phyloP scores from a whole-genome alignment of 805 yeast species.

The Candida orba region DNA sequence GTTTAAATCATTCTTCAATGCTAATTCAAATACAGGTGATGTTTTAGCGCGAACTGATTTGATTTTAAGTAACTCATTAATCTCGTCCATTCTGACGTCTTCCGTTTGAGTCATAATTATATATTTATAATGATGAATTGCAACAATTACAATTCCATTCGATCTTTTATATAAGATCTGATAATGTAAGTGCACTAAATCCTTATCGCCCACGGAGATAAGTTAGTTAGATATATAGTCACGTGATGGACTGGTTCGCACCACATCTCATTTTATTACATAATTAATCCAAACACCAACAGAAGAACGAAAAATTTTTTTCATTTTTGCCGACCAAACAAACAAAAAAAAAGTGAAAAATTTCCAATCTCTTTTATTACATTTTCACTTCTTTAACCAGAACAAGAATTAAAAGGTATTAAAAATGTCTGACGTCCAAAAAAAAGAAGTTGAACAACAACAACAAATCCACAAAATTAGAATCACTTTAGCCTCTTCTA shows the following conservation, averaged over 20 bases:
- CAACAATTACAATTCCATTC: no score
- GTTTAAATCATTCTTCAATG: conserved; percentile 29
- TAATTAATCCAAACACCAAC: neutral
- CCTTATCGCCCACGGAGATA: conserved; percentile 5
- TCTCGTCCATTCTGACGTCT: conserved; percentile 1
- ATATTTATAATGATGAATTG: no score
- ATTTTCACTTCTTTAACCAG: conserved; percentile 15
- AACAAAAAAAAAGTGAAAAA: conserved; percentile 8
- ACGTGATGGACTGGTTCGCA: neutral
- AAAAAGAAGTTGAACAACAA: conserved; percentile 79
- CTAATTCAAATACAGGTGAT: conserved; percentile 33
- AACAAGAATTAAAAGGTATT: conserved; percentile 34
- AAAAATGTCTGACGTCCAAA: conserved; percentile 72
- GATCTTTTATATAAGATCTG: neutral
- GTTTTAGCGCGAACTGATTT: conserved; percentile 50
- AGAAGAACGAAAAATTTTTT: conserved; percentile 10
- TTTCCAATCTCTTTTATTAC: neutral
- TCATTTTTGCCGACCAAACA: neutral
- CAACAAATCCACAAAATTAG: conserved; percentile 93
- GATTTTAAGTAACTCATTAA: conserved; percentile 38
- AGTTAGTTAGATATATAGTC: neutral
- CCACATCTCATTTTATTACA: neutral
- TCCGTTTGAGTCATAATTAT: conserved; percentile 2
- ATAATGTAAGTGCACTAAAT: no score
- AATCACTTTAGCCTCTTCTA: conserved; percentile 97